These are phyloP conservation scores for Hawksworthiomyces lignivorus DNA, from an alignment of 2,329 filamentous ascomycete species.

Conservation along the genomic window DNA sequence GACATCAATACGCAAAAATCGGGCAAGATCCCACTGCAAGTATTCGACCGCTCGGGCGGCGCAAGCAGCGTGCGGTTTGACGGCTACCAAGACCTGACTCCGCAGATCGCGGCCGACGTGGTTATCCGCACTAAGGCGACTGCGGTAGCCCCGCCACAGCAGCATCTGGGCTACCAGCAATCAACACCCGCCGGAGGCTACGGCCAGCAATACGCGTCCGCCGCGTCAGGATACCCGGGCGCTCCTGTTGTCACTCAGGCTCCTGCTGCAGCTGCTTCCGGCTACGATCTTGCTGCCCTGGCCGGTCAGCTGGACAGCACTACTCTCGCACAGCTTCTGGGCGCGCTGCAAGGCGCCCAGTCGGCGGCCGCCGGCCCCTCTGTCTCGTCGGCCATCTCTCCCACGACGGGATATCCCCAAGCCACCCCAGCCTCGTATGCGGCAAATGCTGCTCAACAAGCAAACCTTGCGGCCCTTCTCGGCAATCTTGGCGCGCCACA, in stretches of 20 bases:
- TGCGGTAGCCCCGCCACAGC: constrained; percentile 20
- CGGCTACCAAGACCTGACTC: constrained; percentile 78
- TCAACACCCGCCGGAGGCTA: constrained; percentile 7
- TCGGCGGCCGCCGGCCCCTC: neutral
- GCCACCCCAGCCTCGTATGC: neutral
- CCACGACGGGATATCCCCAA: neutral
- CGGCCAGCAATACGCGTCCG: constrained; percentile 10
- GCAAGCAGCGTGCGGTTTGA: constrained; percentile 72
- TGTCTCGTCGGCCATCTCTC: neutral
- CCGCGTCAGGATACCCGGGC: neutral
- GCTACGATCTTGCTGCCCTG: constrained; percentile 17
- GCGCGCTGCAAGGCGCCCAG: constrained; percentile 23
- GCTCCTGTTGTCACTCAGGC: neutral
- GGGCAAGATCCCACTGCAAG: constrained; percentile 70
- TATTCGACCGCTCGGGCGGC: constrained; percentile 77
- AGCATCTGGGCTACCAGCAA: constrained; percentile 16
- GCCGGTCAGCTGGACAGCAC: constrained; percentile 24
- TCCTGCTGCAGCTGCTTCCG: neutral
- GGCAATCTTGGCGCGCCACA: constrained; percentile 26
- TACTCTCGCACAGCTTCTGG: constrained; percentile 26
- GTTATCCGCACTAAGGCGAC: constrained; percentile 61
- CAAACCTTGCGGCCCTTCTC: constrained; percentile 41
- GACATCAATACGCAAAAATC: constrained; percentile 60
- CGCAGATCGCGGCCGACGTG: constrained; percentile 70
- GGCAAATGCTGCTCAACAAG: constrained; percentile 17